A percentile compares a stretch with the other conserved stretches of the same genome.
phyloP scores from a whole-genome alignment of 129 eudicot species.

The Pseudognaphalium luteoalbum region DNA sequence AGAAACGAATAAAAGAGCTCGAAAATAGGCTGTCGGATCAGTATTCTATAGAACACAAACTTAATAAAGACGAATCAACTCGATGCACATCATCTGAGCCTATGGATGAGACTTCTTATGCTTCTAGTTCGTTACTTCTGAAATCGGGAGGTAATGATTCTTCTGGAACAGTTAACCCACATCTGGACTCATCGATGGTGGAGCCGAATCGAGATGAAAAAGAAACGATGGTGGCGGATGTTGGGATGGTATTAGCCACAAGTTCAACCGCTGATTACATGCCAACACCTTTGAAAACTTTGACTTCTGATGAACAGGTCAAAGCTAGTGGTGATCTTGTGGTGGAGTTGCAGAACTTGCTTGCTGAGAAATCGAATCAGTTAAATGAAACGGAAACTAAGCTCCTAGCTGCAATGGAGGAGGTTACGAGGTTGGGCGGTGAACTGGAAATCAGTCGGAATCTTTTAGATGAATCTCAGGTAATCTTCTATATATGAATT shows the following conservation, averaged over 20 bases:
- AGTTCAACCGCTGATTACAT: constrained; percentile 67
- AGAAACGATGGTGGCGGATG: constrained; percentile 40
- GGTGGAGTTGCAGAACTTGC: constrained; percentile 61
- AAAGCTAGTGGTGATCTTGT: constrained; percentile 42
- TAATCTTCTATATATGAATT: constrained; percentile 30
- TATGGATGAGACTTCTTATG: constrained; percentile 76
- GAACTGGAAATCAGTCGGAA: constrained; percentile 76
- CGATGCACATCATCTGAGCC: constrained; percentile 25
- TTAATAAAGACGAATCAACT: constrained; percentile 39
- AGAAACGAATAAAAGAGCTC: constrained; percentile 83
- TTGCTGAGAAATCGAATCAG: constrained; percentile 55
- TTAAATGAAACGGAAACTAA: constrained; percentile 56
- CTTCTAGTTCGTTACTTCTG: constrained; percentile 48
- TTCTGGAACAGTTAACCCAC: constrained; percentile 53
- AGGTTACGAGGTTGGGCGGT: constrained; percentile 58
- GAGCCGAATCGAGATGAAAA: constrained; percentile 76
- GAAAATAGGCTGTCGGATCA: constrained; percentile 82
- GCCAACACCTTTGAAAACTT: constrained; percentile 42
- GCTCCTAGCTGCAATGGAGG: constrained; percentile 52
- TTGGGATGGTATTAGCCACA: constrained; percentile 46
- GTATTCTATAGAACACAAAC: constrained; percentile 43
- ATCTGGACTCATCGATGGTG: constrained; percentile 81
- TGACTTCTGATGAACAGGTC: constrained; percentile 40
- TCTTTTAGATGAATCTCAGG: constrained; percentile 96
- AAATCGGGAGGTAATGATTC: constrained; percentile 56